phyloP scores from a whole-genome alignment of 345 rosid genomes.

The Draba incana region DNA sequence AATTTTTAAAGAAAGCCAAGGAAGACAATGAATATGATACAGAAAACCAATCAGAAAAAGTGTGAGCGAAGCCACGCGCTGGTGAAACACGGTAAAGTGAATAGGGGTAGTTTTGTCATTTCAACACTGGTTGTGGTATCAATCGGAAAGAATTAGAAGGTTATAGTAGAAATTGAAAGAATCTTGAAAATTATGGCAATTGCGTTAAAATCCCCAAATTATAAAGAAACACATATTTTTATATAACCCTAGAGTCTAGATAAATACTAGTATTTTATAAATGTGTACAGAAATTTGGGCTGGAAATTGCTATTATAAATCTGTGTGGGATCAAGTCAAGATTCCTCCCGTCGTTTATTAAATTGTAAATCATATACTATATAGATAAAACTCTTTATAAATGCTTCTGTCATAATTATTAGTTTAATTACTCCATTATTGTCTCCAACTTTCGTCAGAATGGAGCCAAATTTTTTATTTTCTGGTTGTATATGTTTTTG shows the following conservation, averaged over 20 bases:
- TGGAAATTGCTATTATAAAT: slow-evolving; percentile 34
- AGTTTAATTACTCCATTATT: slow-evolving; percentile 42
- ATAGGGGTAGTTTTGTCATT: too few relatives aligned
- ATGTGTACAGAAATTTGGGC: slow-evolving; percentile 23
- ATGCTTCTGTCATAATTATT: slow-evolving; percentile 31
- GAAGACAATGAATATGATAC: too few relatives aligned
- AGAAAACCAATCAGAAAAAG: too few relatives aligned
- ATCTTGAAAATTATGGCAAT: too few relatives aligned
- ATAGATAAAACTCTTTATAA: slow-evolving; percentile 19
- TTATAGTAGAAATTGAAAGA: too few relatives aligned
- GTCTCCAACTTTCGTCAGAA: slow-evolving; percentile 34
- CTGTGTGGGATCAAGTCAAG: slow-evolving; percentile 43
- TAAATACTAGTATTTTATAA: slow-evolving; percentile 6
- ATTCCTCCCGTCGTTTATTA: slow-evolving; percentile 35
- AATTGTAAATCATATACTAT: slow-evolving; percentile 28
- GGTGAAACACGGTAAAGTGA: too few relatives aligned
- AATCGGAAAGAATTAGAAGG: too few relatives aligned
- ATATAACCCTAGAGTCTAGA: slow-evolving; percentile 10
- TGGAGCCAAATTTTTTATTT: slow-evolving; percentile 25
- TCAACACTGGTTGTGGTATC: too few relatives aligned
- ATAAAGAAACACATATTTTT: not conserved
- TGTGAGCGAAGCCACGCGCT: too few relatives aligned
- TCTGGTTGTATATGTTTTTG: slow-evolving; percentile 31
- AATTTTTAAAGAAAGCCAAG: too few relatives aligned
- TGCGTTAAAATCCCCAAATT: too few relatives aligned